Percentiles rank a stretch among this genome's conserved stretches.
Evolutionary conservation across 23 red algal species (phyloP).

Genomic region (Cyanidium caldarium): DNA sequence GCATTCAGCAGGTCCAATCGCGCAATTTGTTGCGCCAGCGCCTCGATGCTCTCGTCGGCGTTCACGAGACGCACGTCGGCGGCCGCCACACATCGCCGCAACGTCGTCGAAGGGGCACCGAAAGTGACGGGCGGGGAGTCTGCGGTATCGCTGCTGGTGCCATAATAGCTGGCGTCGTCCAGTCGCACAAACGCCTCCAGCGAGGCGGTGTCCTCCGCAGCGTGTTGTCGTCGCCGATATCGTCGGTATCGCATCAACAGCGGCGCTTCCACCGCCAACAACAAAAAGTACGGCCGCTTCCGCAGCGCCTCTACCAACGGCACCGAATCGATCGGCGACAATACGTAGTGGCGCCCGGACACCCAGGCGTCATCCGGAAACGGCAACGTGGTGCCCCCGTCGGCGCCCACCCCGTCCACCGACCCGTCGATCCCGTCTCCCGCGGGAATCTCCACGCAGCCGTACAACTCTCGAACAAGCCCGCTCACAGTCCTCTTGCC

Average conservation of each 20-base stretch:
- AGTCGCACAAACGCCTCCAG: slow-evolving; percentile 6
- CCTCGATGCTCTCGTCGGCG: background rate
- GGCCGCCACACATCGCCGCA: background rate
- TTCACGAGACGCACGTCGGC: background rate
- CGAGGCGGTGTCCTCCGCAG: background rate
- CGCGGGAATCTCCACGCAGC: too few species aligned
- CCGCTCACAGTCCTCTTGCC: too few species aligned
- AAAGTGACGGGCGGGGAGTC: background rate
- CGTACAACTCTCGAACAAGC: too few species aligned
- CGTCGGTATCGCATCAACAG: slow-evolving; percentile 24
- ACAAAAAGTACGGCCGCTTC: slow-evolving; percentile 68
- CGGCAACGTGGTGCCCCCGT: background rate
- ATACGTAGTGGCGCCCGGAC: background rate
- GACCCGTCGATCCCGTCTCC: too few species aligned
- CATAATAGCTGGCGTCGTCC: background rate
- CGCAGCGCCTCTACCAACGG: slow-evolving; percentile 8
- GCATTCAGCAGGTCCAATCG: slow-evolving; percentile 22
- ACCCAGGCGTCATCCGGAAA: background rate
- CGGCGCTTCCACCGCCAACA: slow-evolving; percentile 49
- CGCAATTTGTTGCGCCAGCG: background rate
- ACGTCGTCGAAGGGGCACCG: too few species aligned
- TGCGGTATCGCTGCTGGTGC: background rate
- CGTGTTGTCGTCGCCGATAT: background rate
- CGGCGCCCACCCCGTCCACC: background rate
- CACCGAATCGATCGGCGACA: background rate